Evolutionary conservation across 768 basidiomycete genomes (phyloP).

Genomic region (Nidularia pulvinata): DNA sequence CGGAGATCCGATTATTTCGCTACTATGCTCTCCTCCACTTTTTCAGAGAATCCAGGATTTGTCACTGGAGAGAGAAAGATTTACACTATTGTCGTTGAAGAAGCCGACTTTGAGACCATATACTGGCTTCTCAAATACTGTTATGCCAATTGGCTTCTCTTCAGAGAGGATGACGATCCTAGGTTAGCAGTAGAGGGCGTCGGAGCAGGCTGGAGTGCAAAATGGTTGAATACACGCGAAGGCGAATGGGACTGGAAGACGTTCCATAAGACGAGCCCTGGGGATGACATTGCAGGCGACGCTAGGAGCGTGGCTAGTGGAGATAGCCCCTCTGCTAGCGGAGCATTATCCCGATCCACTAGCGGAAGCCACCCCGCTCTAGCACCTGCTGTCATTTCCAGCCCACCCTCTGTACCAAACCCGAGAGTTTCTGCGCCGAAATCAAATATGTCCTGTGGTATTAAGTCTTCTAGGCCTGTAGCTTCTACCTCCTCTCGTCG

Average conservation of each 20-base stretch:
- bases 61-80: conserved; percentile 51
- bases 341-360: conserved; percentile 22
- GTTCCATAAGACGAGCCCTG: conserved; percentile 35
- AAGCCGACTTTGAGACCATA: conserved; percentile 76
- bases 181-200: conserved; percentile 65
- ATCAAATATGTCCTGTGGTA: conserved; percentile 5
- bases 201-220: conserved; percentile 66
- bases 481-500: conserved; percentile 11
- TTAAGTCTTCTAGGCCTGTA: too few species aligned
- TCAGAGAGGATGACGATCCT: conserved; percentile 71
- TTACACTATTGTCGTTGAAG: conserved; percentile 71
- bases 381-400: conserved; percentile 10
- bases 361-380: conserved; percentile 14
- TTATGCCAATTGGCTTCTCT: conserved; percentile 75
- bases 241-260: conserved; percentile 76
- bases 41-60: conserved; percentile 51
- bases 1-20: conserved; percentile 80
- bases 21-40: conserved; percentile 71
- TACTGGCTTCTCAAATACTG: conserved; percentile 81
- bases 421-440: conserved; percentile 7
- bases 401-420: background rate
- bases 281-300: conserved; percentile 34
- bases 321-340: conserved; percentile 36
- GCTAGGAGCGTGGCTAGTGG: conserved; percentile 50
- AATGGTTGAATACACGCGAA: conserved; percentile 46